phyloP scores from a whole-genome alignment of 2,329 filamentous ascomycete genomes.

The Myotisia sp. region DNA sequence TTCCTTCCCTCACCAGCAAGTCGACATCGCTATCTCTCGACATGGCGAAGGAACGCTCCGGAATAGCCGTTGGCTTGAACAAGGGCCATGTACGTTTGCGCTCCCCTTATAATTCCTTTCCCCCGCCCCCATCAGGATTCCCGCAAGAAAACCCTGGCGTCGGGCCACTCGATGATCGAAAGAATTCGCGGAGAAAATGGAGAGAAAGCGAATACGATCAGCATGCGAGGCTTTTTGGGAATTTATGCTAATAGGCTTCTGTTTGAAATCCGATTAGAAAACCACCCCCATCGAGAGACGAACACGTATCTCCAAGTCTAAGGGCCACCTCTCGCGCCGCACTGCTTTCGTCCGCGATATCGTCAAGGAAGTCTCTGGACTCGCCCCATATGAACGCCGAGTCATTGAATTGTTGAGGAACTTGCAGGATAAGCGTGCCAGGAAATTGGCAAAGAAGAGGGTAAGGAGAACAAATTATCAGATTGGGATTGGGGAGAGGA shows the following conservation, averaged over 20 bases:
- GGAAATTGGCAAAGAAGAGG: slow-evolving; percentile 99
- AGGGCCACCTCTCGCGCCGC: slow-evolving; percentile 92
- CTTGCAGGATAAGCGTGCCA: slow-evolving; percentile 97
- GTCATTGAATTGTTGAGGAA: slow-evolving; percentile 98
- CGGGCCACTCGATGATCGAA: background rate
- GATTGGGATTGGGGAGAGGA: background rate
- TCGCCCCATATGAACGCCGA: slow-evolving; percentile 92
- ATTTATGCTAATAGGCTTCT: slow-evolving; percentile 1
- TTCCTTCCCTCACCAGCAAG: slow-evolving; percentile 8
- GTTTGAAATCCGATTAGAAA: slow-evolving; percentile 60
- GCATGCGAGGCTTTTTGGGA: slow-evolving; percentile 1
- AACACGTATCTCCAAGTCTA: slow-evolving; percentile 68
- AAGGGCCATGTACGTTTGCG: slow-evolving; percentile 48
- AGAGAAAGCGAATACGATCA: slow-evolving; percentile 2
- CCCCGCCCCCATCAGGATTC: no score
- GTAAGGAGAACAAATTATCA: slow-evolving; percentile 39
- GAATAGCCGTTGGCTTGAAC: slow-evolving; percentile 49
- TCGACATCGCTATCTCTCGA: slow-evolving; percentile 21
- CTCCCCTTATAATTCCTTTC: slow-evolving; percentile 4
- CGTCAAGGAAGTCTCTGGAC: slow-evolving; percentile 94
- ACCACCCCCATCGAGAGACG: slow-evolving; percentile 64
- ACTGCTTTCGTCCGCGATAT: slow-evolving; percentile 94
- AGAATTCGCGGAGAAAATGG: background rate
- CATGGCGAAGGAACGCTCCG: slow-evolving; percentile 39
- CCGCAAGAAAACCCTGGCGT: no score